Base-by-base conservation (phyloP, 2,329 filamentous ascomycete genomes). In the Colletotrichum agaves region DNA sequence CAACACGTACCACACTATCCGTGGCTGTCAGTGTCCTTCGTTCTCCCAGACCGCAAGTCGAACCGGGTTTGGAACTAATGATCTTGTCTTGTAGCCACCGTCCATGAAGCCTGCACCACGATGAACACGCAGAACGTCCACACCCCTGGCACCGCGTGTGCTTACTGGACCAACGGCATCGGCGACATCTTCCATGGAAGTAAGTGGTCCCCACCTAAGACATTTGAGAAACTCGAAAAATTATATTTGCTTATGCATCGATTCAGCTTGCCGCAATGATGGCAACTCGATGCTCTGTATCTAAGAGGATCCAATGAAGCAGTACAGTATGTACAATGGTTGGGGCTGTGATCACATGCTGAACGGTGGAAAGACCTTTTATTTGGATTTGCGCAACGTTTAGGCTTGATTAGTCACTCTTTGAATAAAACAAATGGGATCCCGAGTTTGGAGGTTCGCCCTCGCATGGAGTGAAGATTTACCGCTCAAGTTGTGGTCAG, bases 71-170 rank as follows among this genome's bases (percentile, higher is more conserved):
- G 44, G 15, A 19, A 15, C 2, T 19, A 3, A 21, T 21, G 47
- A 17, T 2, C 6, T 1, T 27, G 13, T 46, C 23, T 33, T 19
- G 3, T n/a, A 62, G 59, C 35, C 8, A 53, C 39, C n/a, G 60
- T 62, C n/a, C 60, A 62, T 2, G 60, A 62, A 27, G 49, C 60
- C 15, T 62, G 60, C 60, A 62, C 60, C 27, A 55, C 31, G 17
- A 62, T 53, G 49, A 62, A 62, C 60, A 62, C 60, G 6, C 8
- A 46, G 12, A 47, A 19, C 2, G 31, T 62, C 39, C 47, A 44
- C 47, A 3, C 2, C n/a, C 4, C 7, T 13, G 60, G 60, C 2
- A 15, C 27, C 2, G 21, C 19, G 21, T 62, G 60, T 13, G 37
- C 21, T 4, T 62, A 56, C 60, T 62, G 60, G 60, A 55, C 41